Percentiles rank a stretch among this genome's conserved stretches.
Evolutionary conservation across 306 rosid species (phyloP).

Genomic region (Cicer yamashitae): DNA sequence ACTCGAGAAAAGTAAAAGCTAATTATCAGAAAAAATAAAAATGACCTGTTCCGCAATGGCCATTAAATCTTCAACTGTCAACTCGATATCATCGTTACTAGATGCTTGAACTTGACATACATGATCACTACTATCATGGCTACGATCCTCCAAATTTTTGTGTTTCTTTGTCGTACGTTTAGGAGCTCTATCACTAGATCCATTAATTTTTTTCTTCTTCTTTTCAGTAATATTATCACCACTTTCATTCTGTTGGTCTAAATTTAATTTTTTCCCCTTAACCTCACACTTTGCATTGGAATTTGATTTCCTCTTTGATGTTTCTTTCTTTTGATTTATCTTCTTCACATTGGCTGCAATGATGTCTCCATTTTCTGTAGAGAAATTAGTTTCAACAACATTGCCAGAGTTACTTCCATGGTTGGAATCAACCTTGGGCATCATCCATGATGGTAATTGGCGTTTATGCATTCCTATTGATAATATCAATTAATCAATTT

Average conservation of each 20-base stretch:
- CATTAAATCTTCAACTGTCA: conserved; percentile 75
- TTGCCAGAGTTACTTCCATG: conserved; percentile 44
- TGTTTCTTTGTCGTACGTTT: conserved; percentile 45
- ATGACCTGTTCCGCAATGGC: conserved; percentile 77
- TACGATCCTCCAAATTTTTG: conserved; percentile 41
- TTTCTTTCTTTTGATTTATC: conserved; percentile 41
- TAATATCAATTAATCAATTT: conserved; percentile 14
- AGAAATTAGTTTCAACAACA: conserved; percentile 45
- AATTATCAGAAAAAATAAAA: conserved; percentile 33
- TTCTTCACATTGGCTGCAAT: conserved; percentile 33
- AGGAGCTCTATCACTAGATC: conserved; percentile 35
- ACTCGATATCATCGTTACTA: conserved; percentile 58
- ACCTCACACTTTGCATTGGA: conserved; percentile 43
- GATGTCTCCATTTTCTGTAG: conserved; percentile 39
- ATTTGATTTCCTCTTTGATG: conserved; percentile 44
- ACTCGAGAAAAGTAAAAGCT: conserved; percentile 21
- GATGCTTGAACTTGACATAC: conserved; percentile 46
- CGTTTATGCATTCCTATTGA: conserved; percentile 55
- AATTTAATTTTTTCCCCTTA: conserved; percentile 45
- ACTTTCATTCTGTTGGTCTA: conserved; percentile 41
- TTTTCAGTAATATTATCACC: conserved; percentile 24
- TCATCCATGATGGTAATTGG: conserved; percentile 79
- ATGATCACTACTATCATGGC: conserved; percentile 41
- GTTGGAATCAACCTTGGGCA: conserved; percentile 53
- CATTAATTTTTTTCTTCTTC: conserved; percentile 45